A percentile compares a stretch with the other conserved stretches of the same genome.
These are phyloP conservation scores for Epichloe elymi DNA, from an alignment of 2,329 filamentous ascomycete species.

Conservation along the genomic window DNA sequence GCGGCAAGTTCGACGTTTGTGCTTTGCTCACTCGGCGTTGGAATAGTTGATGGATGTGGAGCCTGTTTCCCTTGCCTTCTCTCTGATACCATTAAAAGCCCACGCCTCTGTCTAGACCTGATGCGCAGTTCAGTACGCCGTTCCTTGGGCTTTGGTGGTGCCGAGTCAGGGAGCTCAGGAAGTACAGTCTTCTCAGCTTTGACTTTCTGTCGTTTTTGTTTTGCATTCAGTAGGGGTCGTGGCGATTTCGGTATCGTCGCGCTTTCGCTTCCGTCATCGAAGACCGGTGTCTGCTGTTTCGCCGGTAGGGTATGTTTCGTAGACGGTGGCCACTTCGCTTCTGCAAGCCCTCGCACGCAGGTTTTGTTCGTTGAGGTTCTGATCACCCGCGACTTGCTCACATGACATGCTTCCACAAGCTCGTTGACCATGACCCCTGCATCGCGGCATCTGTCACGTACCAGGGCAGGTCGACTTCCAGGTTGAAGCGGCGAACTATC, in stretches of 20 bases:
- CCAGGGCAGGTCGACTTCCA: background rate
- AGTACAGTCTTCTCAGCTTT: background rate
- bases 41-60: background rate
- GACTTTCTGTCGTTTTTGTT: background rate
- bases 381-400: background rate
- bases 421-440: background rate
- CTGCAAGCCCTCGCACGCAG: background rate
- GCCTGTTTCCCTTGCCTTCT: constrained; percentile 9
- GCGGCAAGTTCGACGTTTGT: background rate
- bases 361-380: background rate
- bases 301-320: background rate
- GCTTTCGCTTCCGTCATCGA: background rate
- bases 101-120: constrained; percentile 32
- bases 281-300: background rate
- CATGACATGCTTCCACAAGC: background rate
- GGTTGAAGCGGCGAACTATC: too few species aligned
- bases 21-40: background rate
- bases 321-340: background rate
- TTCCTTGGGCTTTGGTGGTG: constrained; percentile 6
- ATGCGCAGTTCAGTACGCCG: constrained; percentile 34
- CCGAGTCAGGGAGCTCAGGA: background rate
- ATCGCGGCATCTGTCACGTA: background rate
- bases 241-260: too few species aligned
- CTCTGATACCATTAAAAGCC: constrained; percentile 33
- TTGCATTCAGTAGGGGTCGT: background rate